Evolutionary conservation across 345 rosid species (phyloP), one percentile per base, ranked within the genome.

Genomic region (Trapa incisa): DNA sequence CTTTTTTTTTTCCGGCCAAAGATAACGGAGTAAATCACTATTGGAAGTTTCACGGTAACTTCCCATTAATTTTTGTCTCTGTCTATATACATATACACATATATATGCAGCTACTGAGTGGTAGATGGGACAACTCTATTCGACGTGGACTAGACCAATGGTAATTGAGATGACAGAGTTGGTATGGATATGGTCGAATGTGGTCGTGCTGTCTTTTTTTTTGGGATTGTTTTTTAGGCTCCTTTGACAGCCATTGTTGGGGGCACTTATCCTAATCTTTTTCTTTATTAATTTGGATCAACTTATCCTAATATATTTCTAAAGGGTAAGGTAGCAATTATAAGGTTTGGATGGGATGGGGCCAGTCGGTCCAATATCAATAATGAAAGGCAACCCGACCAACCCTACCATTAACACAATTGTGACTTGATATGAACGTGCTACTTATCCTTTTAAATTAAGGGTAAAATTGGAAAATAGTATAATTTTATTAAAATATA

Each of bases 81-180:
- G 45, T 3, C 8, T 3, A 4, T 4, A 42, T 42, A 42, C 8
- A 4, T 3, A 8, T 8, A 8, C 8, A 8, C 45, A 4, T 3
- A 42, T 3, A n/a, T n/a, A n/a, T n/a, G n/a, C n/a, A n/a, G n/a
- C 1, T 45, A 6, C 8, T 45, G 11, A 54, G 66, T 68, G 68
- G 64, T 72, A 42, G 65, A 54, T 65, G 22, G 68, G 83, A 81
- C 87, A 83, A 79, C 80, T 73, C 10, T 58, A 71, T 9, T 73
- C 84, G 84, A 77, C 74, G 88, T 81, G 78, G 77, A 71, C 70
- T 35, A 37, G 70, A 66, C 80, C 80, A 67, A 74, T 76, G 78
- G 71, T 68, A 22, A 4, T 56, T 42, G 47, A 39, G 38, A 58
- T 57, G 32, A 65, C 35, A 47, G 9, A 12, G 63, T 61, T 35